Base-by-base conservation (phyloP, 768 basidiomycete species). In the Sistotremastrum suecicum region DNA sequence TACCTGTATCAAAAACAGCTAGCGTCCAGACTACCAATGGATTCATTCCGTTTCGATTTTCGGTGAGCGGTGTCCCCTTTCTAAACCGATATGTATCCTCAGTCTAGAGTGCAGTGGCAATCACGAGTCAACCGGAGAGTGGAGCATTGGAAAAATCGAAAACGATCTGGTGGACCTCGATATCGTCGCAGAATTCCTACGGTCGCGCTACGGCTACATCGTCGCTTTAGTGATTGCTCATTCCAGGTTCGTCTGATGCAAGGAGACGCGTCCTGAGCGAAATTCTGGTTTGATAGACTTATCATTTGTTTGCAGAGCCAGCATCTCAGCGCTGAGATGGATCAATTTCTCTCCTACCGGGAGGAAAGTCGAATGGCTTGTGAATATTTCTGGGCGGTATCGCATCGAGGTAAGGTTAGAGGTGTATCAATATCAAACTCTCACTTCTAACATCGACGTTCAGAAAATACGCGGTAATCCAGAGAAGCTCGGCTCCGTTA, bases 361-460 rank as follows among this genome's bases (percentile, higher is more conserved):
- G 30, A 66, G 61, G 48, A 61, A 57, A 37, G 74, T 80, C 37
- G 61, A 71, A 6, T 74, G 71, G 5, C 80, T 78, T 45, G 77
- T 88, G 37, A 88, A 88, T 53, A 76, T 72, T 29, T 77, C 83
- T n/a, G 84, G 78, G 5, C 71, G 87, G 43, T 87, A 86, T 57
- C 71, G 83, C 48, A 88, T 89, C 84, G 59, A 68, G 57, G 83
- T 83, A 58, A 63, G 78, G n/a, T n/a, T n/a, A n/a, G n/a, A n/a
- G n/a, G n/a, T n/a, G n/a, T n/a, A n/a, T n/a, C n/a, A n/a, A n/a
- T n/a, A n/a, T n/a, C n/a, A n/a, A n/a, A n/a, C n/a, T n/a, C n/a
- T n/a, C n/a, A n/a, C n/a, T n/a, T n/a, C n/a, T n/a, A n/a, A n/a
- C n/a, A n/a, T n/a, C n/a, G n/a, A n/a, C n/a, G n/a, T n/a, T n/a